Evolutionary conservation across 2,329 filamentous ascomycete species (phyloP), one percentile per base, ranked within the genome.

Genomic region (Mycosphaerella arachidis): DNA sequence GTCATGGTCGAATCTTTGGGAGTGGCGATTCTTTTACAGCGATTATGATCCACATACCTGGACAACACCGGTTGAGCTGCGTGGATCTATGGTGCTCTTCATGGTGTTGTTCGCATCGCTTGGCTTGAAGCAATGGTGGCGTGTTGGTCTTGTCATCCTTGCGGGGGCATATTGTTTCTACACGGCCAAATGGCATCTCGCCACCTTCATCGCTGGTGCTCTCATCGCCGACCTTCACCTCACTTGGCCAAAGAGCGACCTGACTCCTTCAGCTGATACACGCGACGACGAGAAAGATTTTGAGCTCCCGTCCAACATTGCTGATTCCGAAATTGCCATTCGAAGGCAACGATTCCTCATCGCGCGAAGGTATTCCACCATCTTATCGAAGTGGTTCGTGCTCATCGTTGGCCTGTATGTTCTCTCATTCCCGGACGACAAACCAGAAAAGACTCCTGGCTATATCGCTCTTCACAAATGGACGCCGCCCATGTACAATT

Each of bases 1-100:
- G 56, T 40, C 35, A 3, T 61, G 59, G 59, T 54, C 53, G n/a
- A 58, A 46, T 4, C 56, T 56, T 6, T 61, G 57, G 18, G 48
- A 50, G n/a, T 59, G 59, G 59, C 48, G 30, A 33, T 52, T 52
- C 31, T 48, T 10, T 6, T 48, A 27, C 18, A 27, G 18, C n/a
- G 45, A 33, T n/a, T 63, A 63, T 24, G 55, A 63, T 35, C 61
- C 61, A 9, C 61, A 60, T 37, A 63, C 56, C 1, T 63, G 58
- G 61, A 61, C 61, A 9, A 61, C 61, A 29, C 61, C 61, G 9
- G 55, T 58, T 4, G 61, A 63, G 16, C 60, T 63, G 12, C 46
- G 53, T 18, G 58, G 52, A 4, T 56, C 51, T 10, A 61, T 63
- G 40, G 56, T 63, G 7, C 24, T 63, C n/a, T 61, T 61, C 31